Evolutionary conservation across 176 grass and related monocot genomes (phyloP).

Genomic region (Otatea glauca): DNA sequence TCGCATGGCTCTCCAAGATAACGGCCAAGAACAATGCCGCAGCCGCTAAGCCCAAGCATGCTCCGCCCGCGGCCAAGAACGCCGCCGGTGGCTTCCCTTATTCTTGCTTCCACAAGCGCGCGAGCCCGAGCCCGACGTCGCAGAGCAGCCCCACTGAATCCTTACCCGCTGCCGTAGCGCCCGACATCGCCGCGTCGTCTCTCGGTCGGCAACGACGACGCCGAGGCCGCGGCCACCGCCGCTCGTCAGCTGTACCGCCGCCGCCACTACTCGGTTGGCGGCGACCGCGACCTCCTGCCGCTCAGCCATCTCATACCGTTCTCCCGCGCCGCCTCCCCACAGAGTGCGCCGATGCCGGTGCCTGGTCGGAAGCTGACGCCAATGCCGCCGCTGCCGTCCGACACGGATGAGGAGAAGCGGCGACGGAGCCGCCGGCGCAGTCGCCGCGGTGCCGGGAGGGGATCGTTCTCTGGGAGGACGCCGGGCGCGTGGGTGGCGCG

Average conservation of each 20-base stretch:
- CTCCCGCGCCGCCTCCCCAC: constrained; percentile 39
- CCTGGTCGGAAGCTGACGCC: not conserved
- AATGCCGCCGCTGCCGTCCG: constrained; percentile 26
- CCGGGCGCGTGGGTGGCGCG: constrained; percentile 37
- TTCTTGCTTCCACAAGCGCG: constrained; percentile 20
- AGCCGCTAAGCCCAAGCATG: not conserved
- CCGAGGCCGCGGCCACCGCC: not conserved
- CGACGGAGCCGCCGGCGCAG: constrained; percentile 31
- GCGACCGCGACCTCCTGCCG: constrained; percentile 47
- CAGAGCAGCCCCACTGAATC: constrained; percentile 13
- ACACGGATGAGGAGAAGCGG: constrained; percentile 44
- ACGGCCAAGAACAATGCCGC: constrained; percentile 32
- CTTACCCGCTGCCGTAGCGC: not conserved
- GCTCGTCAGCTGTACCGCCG: constrained; percentile 34
- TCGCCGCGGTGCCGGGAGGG: constrained; percentile 20
- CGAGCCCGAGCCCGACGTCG: constrained; percentile 19
- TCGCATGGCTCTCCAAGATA: constrained; percentile 74
- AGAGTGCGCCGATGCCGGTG: not conserved
- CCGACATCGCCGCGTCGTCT: constrained; percentile 36
- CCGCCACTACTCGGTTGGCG: constrained; percentile 62
- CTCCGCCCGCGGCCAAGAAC: not conserved
- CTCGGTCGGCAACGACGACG: constrained; percentile 50
- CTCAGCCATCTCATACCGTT: constrained; percentile 55
- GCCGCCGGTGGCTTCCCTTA: not conserved
- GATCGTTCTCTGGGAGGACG: constrained; percentile 60